phyloP scores from a whole-genome alignment of 2,329 filamentous ascomycete species.

The Albifimbria verrucaria region DNA sequence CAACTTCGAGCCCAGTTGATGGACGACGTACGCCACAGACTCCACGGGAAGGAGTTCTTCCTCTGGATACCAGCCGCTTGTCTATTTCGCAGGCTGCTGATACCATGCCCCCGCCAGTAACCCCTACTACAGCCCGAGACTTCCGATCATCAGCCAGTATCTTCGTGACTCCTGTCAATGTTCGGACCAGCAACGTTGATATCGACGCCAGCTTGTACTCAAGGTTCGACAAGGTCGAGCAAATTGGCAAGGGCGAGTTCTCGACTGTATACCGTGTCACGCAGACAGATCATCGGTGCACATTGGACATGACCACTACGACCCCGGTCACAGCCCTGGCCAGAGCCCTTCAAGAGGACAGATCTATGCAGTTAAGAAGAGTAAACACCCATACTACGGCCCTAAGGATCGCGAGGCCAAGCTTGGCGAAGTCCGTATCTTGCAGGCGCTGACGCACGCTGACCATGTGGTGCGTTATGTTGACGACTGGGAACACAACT shows the following conservation, averaged over 20 bases:
- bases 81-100: slow-evolving; percentile 68
- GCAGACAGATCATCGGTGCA: slow-evolving; percentile 25
- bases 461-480: slow-evolving; percentile 84
- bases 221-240: slow-evolving; percentile 77
- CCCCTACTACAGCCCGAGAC: slow-evolving; percentile 66
- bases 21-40: slow-evolving; percentile 68
- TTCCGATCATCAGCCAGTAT: slow-evolving; percentile 45
- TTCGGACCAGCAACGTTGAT: slow-evolving; percentile 63
- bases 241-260: slow-evolving; percentile 86
- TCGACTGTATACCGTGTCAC: slow-evolving; percentile 86
- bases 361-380: slow-evolving; percentile 93
- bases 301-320: slow-evolving; percentile 37
- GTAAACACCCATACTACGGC: slow-evolving; percentile 75
- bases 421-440: slow-evolving; percentile 76
- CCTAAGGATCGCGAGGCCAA: slow-evolving; percentile 77
- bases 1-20: slow-evolving; percentile 55
- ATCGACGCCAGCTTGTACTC: slow-evolving; percentile 70
- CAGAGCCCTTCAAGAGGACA: slow-evolving; percentile 51
- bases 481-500: slow-evolving; percentile 83
- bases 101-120: slow-evolving; percentile 61
- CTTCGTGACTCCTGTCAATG: slow-evolving; percentile 68
- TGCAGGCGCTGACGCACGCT: slow-evolving; percentile 72
- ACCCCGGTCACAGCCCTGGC: slow-evolving; percentile 47
- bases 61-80: slow-evolving; percentile 76
- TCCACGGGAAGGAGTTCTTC: slow-evolving; percentile 69